A percentile compares a stretch with the other conserved stretches of the same genome.
Evolutionary conservation across 2,329 filamentous ascomycete genomes (phyloP).

Genomic region (Ophiostoma ulmi): DNA sequence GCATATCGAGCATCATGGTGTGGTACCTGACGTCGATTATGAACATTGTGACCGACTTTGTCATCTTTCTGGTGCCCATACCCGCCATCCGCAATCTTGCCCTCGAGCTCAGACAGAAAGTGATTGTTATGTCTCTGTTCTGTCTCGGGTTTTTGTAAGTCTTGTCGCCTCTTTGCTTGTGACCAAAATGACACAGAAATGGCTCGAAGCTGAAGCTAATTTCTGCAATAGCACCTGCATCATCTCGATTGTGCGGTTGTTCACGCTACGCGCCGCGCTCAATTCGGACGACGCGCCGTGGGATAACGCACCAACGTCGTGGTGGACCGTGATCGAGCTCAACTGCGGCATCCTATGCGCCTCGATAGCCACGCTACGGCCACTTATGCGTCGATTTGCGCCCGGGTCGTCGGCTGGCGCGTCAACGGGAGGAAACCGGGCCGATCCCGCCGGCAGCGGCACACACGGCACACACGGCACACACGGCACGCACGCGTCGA

Average conservation of each 20-base stretch:
- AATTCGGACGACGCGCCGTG: conserved; percentile 31
- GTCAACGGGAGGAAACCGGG: not conserved
- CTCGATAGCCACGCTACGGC: conserved; percentile 84
- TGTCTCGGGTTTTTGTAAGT: conserved; percentile 64
- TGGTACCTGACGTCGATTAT: conserved; percentile 43
- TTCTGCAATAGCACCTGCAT: conserved; percentile 51
- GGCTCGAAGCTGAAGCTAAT: no score
- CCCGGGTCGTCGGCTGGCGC: not conserved
- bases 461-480: not conserved
- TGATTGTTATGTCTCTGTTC: conserved; percentile 80
- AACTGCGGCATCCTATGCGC: conserved; percentile 85
- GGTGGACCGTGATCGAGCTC: conserved; percentile 90
- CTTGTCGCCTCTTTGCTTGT: not conserved
- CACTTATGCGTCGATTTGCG: conserved; percentile 50
- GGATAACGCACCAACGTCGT: conserved; percentile 33
- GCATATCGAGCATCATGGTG: conserved; percentile 31
- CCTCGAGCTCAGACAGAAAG: conserved; percentile 77
- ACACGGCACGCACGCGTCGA: not conserved
- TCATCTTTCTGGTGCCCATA: conserved; percentile 80
- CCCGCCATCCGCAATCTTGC: conserved; percentile 82
- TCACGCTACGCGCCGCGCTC: conserved; percentile 58
- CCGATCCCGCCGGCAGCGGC: not conserved
- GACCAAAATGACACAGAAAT: no score
- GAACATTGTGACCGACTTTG: conserved; percentile 86
- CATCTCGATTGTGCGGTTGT: conserved; percentile 55